Conservation (phyloP, 495 filamentous ascomycete species). For the Hyaloscypha bicolor region DNA sequence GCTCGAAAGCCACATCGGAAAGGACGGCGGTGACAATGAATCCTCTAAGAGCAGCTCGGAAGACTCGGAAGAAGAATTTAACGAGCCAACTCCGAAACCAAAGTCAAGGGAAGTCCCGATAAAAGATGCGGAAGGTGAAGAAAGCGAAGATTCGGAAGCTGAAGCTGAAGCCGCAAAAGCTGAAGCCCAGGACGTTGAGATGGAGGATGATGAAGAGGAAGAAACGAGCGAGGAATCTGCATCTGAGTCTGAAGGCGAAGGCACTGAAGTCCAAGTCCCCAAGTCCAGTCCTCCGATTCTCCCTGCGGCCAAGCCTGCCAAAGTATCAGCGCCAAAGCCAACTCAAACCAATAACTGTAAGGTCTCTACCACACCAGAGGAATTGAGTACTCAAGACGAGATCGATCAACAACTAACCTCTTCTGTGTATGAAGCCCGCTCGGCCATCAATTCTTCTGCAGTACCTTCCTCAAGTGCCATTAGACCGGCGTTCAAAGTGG, state of each 20-base stretch:
- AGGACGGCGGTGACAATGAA: not conserved
- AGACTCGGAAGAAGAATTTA: conserved; percentile 6
- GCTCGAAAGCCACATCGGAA: not conserved
- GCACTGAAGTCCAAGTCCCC: not conserved
- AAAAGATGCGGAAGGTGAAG: not conserved
- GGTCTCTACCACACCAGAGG: conserved; percentile 2
- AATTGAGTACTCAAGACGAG: conserved; percentile 25
- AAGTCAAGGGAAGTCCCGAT: not conserved
- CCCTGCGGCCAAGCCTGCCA: not conserved
- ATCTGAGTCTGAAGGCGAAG: conserved; percentile 18
- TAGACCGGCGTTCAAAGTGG: conserved; percentile 5
- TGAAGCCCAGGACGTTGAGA: not conserved
- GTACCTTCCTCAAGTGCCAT: conserved; percentile 18
- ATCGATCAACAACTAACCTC: conserved; percentile 34
- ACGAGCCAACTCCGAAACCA: not conserved
- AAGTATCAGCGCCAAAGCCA: not conserved
- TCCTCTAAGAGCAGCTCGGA: not conserved
- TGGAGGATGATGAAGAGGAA: not conserved
- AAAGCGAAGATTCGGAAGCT: conserved; percentile 8
- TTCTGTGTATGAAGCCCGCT: conserved; percentile 25
- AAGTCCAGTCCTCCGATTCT: conserved; percentile 19
- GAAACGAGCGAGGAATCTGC: conserved; percentile 1
- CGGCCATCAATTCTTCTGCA: not conserved
- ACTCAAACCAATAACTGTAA: conserved; percentile 17
- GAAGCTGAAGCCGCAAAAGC: not conserved